Percentiles rank a stretch among this genome's conserved stretches.
Evolutionary conservation across 106 monocot species (phyloP).

Genomic region (Platanthera guangdongensis): DNA sequence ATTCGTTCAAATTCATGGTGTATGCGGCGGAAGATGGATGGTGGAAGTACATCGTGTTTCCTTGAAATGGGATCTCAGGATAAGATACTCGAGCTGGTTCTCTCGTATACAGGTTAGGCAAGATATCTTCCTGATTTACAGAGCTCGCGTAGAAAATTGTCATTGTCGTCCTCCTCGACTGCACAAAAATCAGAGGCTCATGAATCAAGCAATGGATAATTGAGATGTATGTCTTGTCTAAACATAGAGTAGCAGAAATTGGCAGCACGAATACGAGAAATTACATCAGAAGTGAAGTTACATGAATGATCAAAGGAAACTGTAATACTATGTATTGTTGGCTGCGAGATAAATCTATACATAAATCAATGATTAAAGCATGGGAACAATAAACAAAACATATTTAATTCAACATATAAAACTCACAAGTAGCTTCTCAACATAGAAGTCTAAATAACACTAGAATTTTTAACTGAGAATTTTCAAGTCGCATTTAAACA

Average conservation of each 20-base stretch:
- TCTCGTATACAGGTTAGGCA: slow-evolving; percentile 11
- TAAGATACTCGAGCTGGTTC: neutral
- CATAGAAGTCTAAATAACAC: too few species aligned
- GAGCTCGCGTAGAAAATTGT: slow-evolving; percentile 12
- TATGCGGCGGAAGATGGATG: slow-evolving; percentile 25
- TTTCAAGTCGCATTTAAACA: too few species aligned
- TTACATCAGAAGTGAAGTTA: neutral
- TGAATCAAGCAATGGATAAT: neutral
- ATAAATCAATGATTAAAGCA: too few species aligned
- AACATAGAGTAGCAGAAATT: neutral
- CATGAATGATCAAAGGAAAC: too few species aligned
- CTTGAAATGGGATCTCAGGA: slow-evolving; percentile 9
- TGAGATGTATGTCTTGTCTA: neutral
- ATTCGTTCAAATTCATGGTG: slow-evolving; percentile 28
- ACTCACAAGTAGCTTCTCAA: too few species aligned
- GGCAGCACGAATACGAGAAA: neutral
- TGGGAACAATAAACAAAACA: too few species aligned
- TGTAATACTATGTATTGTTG: too few species aligned
- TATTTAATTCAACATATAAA: too few species aligned
- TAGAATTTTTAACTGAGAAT: too few species aligned
- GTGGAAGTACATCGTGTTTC: slow-evolving; percentile 14
- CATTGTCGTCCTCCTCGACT: slow-evolving; percentile 8
- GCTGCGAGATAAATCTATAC: too few species aligned
- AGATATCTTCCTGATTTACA: slow-evolving; percentile 12
- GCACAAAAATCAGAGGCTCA: neutral